These are phyloP conservation scores for Penicillium canescens DNA, from an alignment of 495 filamentous ascomycete genomes.

Conservation along the genomic window DNA sequence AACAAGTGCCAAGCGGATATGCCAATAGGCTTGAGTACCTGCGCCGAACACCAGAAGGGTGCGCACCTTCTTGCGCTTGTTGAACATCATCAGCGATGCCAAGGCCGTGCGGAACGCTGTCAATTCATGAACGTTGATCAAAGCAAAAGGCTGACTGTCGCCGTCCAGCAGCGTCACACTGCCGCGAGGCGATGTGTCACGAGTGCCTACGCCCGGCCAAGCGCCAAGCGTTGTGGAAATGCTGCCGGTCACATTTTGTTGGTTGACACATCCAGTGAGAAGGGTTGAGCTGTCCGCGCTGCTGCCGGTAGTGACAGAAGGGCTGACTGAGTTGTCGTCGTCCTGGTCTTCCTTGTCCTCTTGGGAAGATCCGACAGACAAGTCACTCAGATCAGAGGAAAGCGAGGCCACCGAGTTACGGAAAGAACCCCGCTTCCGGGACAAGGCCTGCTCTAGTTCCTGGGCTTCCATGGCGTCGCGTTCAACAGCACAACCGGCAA, in stretches of 20 bases:
- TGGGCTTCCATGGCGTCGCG: conserved; percentile 13
- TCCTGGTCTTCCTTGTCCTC: conserved; percentile 21
- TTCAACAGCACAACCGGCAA: conserved; percentile 37
- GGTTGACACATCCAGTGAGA: conserved; percentile 36
- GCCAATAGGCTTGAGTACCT: conserved; percentile 92
- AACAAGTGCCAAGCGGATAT: conserved; percentile 77
- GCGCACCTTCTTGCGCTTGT: conserved; percentile 65
- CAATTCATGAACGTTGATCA: conserved; percentile 82
- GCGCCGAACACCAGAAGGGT: conserved; percentile 85
- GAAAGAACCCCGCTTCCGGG: conserved; percentile 13
- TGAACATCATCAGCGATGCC: conserved; percentile 71
- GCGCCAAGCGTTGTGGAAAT: conserved; percentile 36
- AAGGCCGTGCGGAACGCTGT: conserved; percentile 95
- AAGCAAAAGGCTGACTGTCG: conserved; percentile 67
- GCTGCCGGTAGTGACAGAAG: conserved; percentile 25
- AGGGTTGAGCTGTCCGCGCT: conserved; percentile 28
- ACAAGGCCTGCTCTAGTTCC: conserved; percentile 17
- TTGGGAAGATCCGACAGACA: conserved; percentile 37
- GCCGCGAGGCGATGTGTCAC: conserved; percentile 69
- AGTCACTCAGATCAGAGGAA: conserved; percentile 41
- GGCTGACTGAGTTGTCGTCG: conserved; percentile 13
- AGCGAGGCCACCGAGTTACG: conserved; percentile 38
- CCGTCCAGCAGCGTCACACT: conserved; percentile 73
- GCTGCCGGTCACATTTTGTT: conserved; percentile 28
- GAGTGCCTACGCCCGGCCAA: conserved; percentile 41